A percentile compares a stretch with the other conserved stretches of the same genome.
These are phyloP conservation scores for Fusarium sulawesiense DNA, from an alignment of 2,329 filamentous ascomycete species.

Conservation along the genomic window DNA sequence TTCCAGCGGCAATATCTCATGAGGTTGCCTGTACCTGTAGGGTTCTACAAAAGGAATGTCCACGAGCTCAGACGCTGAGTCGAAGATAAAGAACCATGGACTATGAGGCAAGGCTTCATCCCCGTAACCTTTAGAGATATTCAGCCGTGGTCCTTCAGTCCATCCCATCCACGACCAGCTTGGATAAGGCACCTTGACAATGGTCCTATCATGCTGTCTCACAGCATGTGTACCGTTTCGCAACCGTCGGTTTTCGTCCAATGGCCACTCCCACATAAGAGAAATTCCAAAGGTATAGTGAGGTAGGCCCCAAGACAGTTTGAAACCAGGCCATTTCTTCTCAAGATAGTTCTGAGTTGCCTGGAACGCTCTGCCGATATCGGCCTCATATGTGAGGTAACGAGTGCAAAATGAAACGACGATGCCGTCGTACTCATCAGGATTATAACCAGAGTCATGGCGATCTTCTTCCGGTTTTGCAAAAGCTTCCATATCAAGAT, in stretches of 20 bases:
- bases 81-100: not conserved
- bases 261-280: not conserved
- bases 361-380: not conserved
- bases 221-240: not conserved
- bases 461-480: not conserved
- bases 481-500: not conserved
- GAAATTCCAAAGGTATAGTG: not conserved
- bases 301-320: not conserved
- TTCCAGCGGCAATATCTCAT: too few species aligned
- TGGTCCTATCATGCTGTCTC: not conserved
- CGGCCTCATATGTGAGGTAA: not conserved
- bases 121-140: not conserved
- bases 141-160: not conserved
- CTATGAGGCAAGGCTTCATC: not conserved
- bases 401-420: not conserved
- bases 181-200: not conserved
- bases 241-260: fast-evolving
- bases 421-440: not conserved
- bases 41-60: not conserved
- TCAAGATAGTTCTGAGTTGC: not conserved
- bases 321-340: not conserved
- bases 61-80: not conserved
- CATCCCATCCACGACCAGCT: not conserved
- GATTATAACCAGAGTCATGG: not conserved
- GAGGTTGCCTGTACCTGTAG: too few species aligned